phyloP scores from a whole-genome alignment of 1,284 basidiomycete species.

The Trametes versicolor region DNA sequence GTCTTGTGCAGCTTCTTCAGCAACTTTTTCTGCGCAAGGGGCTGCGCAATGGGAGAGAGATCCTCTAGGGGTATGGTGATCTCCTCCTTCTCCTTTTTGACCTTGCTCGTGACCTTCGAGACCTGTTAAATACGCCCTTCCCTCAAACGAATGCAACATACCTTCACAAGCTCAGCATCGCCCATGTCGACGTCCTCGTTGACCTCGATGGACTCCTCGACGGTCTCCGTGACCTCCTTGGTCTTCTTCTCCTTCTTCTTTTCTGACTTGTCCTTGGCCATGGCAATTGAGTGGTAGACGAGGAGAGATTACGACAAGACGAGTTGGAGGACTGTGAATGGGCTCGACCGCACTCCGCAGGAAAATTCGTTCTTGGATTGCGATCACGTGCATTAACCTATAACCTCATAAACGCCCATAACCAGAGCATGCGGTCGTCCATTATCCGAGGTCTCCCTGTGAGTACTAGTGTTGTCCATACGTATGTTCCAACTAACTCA shows the following conservation, averaged over 20 bases:
- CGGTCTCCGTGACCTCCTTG: slow-evolving; percentile 48
- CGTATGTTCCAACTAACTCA: neutral
- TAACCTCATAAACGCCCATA: slow-evolving; percentile 5
- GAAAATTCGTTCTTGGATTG: slow-evolving; percentile 15
- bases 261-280: slow-evolving; percentile 79
- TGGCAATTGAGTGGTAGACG: slow-evolving; percentile 34
- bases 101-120: slow-evolving; percentile 60
- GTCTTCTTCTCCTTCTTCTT: slow-evolving; percentile 69
- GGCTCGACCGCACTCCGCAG: neutral
- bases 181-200: slow-evolving; percentile 64
- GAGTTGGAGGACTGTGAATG: slow-evolving; percentile 13
- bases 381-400: slow-evolving; percentile 16
- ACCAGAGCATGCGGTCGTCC: neutral
- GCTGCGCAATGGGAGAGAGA: slow-evolving; percentile 90
- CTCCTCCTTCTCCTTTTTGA: slow-evolving; percentile 65
- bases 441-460: too few relatives aligned
- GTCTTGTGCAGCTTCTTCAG: slow-evolving; percentile 93
- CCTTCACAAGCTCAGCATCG: slow-evolving; percentile 55
- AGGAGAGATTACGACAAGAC: neutral
- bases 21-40: slow-evolving; percentile 91
- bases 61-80: slow-evolving; percentile 81
- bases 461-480: too few relatives aligned
- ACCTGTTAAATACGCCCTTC: slow-evolving; percentile 1
- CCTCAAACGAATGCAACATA: slow-evolving; percentile 37
- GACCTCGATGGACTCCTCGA: slow-evolving; percentile 39